A percentile compares a stretch with the other conserved stretches of the same genome.
These are phyloP conservation scores for Physocladia obscura DNA, from an alignment of 192 early-diverging fungal species.

Conservation along the genomic window DNA sequence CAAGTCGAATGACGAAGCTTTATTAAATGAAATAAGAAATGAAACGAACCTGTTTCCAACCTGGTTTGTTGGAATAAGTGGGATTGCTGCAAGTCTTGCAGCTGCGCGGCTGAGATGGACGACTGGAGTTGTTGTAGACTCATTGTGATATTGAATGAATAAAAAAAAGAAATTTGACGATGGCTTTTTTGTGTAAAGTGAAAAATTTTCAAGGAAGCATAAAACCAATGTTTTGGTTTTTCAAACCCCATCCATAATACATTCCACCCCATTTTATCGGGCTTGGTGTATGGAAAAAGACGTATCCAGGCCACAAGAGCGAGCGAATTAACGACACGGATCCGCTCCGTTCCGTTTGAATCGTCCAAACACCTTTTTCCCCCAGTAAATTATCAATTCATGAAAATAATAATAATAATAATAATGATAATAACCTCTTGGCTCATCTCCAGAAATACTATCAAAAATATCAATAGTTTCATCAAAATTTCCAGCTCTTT, in stretches of 20 bases:
- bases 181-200: background rate
- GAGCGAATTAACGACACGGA: constrained; percentile 47
- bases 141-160: constrained; percentile 2
- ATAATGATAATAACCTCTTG: constrained; percentile 42
- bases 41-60: background rate
- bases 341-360: constrained; percentile 44
- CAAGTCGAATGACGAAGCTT: background rate
- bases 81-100: background rate
- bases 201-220: constrained; percentile 45
- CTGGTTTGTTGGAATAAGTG: constrained; percentile 2
- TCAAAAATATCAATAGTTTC: constrained; percentile 60
- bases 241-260: constrained; percentile 53
- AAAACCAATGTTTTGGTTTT: constrained; percentile 54
- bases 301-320: constrained; percentile 60
- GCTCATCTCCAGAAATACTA: constrained; percentile 45
- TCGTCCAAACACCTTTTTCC: constrained; percentile 50
- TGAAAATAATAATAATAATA: background rate
- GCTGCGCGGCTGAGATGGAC: background rate
- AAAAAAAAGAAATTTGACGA: background rate
- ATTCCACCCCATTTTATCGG: constrained; percentile 49
- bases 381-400: background rate
- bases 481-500: constrained; percentile 49
- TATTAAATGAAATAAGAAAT: background rate
- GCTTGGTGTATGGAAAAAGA: constrained; percentile 48
- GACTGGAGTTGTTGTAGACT: background rate